Percentiles rank a stretch among this genome's conserved stretches.
Conservation (phyloP, 2,329 filamentous ascomycete genomes). For the Monosporascus cannonballus region DNA sequence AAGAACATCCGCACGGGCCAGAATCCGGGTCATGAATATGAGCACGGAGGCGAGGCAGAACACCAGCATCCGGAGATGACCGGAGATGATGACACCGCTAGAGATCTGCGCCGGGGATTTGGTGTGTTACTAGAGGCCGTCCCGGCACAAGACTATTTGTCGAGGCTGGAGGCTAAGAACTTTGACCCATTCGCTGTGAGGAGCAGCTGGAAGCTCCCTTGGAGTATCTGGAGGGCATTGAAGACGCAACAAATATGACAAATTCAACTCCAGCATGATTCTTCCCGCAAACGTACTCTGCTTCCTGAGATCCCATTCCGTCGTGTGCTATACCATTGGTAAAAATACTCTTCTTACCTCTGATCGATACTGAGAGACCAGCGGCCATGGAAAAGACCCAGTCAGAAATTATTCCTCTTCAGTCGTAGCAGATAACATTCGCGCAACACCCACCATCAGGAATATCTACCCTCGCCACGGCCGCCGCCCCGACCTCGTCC, state of each 20-base stretch:
- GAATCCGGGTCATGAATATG: constrained; percentile 78
- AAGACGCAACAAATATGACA: constrained; percentile 42
- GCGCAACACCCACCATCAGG: constrained; percentile 16
- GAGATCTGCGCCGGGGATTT: constrained; percentile 57
- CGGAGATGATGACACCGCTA: constrained; percentile 29
- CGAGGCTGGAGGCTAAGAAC: constrained; percentile 69
- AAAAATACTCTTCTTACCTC: too few species aligned
- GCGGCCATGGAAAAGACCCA: too few species aligned
- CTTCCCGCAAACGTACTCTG: too few species aligned
- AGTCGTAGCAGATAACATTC: constrained; percentile 17
- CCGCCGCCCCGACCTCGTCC: constrained; percentile 1
- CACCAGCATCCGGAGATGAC: constrained; percentile 40
- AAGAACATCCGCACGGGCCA: constrained; percentile 68
- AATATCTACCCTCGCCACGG: constrained; percentile 12
- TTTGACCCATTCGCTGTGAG: constrained; percentile 73
- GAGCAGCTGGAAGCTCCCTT: constrained; percentile 77
- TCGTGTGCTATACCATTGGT: background rate
- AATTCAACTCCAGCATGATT: background rate
- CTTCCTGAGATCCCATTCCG: background rate
- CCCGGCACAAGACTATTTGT: constrained; percentile 71
- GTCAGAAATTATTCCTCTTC: background rate
- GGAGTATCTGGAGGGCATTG: constrained; percentile 56
- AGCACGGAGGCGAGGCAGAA: constrained; percentile 75
- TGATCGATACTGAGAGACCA: too few species aligned
- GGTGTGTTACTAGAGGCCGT: constrained; percentile 76